Evolutionary conservation across 2,329 filamentous ascomycete species (phyloP).

Genomic region (Apiospora pterosperma): DNA sequence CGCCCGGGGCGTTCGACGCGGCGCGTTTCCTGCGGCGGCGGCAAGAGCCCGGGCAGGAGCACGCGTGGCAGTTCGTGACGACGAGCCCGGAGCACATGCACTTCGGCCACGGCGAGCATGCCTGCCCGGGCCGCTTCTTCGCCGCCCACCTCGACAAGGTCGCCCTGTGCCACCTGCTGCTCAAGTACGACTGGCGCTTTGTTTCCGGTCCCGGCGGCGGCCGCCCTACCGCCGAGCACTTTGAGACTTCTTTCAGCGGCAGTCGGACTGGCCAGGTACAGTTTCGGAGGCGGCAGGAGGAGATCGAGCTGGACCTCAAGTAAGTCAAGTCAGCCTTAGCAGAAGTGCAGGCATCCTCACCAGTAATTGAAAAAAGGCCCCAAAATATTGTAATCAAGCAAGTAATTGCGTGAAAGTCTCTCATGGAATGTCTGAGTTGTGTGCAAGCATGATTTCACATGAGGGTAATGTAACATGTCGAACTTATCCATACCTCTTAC

Average conservation of each 20-base stretch:
- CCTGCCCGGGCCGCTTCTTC: conserved; percentile 30
- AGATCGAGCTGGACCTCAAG: conserved; percentile 24
- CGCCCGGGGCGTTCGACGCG: conserved; percentile 27
- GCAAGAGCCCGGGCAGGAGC: conserved; percentile 25
- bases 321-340: too few species aligned
- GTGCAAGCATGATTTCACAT: neutral
- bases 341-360: too few species aligned
- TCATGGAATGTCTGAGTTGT: neutral
- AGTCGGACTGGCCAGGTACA: conserved; percentile 21
- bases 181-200: conserved; percentile 31
- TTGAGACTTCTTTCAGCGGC: conserved; percentile 17
- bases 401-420: neutral
- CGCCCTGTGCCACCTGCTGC: conserved; percentile 21
- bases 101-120: conserved; percentile 40
- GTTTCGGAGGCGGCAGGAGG: conserved; percentile 20
- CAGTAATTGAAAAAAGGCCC: neutral
- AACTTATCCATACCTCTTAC: neutral
- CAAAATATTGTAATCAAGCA: too few species aligned
- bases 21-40: conserved; percentile 26
- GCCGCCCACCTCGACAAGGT: conserved; percentile 34
- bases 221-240: conserved; percentile 14
- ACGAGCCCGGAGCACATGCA: conserved; percentile 26
- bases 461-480: neutral
- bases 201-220: conserved; percentile 16
- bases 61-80: conserved; percentile 34